Percentiles rank a stretch among this genome's conserved stretches.
Conservation (phyloP, 495 filamentous ascomycete genomes). For the Xylaria flabelliformis region DNA sequence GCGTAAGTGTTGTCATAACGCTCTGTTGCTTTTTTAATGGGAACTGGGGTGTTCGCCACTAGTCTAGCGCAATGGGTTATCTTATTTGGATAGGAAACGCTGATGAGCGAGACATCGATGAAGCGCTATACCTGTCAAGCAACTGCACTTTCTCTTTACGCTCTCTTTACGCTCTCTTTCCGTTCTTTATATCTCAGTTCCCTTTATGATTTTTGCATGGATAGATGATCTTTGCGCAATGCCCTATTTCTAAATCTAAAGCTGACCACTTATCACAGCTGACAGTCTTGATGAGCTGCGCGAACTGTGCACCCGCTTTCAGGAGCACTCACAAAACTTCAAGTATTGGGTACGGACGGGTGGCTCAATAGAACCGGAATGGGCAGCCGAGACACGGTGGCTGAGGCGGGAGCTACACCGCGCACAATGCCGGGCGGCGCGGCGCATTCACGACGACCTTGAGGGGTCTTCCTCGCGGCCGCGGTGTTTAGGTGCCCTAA, state of each 20-base stretch:
- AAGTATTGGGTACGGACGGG: slow-evolving; percentile 52
- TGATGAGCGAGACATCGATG: not conserved
- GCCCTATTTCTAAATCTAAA: not conserved
- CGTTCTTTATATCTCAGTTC: not conserved
- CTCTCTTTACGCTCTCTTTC: not conserved
- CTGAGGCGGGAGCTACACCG: slow-evolving; percentile 52
- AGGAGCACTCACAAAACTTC: slow-evolving; percentile 48
- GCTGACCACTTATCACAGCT: slow-evolving; percentile 35
- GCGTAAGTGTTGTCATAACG: slow-evolving; percentile 36
- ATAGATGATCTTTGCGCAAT: not conserved
- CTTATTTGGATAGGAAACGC: not conserved
- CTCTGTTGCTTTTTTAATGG: not conserved
- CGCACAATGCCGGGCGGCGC: slow-evolving; percentile 54
- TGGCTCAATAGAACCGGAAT: slow-evolving; percentile 52
- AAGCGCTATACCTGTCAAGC: not conserved
- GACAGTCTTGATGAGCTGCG: slow-evolving; percentile 53
- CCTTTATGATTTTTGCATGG: not conserved
- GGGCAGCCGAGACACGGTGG: slow-evolving; percentile 49
- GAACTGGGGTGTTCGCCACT: not conserved
- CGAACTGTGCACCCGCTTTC: slow-evolving; percentile 45
- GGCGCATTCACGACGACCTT: slow-evolving; percentile 52
- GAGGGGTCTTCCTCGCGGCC: slow-evolving; percentile 26
- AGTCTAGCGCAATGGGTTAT: not conserved
- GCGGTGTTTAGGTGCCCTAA: slow-evolving; percentile 54
- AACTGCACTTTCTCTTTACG: no score